Base-by-base conservation (phyloP, 768 basidiomycete genomes). In the Tylopilus balloui region DNA sequence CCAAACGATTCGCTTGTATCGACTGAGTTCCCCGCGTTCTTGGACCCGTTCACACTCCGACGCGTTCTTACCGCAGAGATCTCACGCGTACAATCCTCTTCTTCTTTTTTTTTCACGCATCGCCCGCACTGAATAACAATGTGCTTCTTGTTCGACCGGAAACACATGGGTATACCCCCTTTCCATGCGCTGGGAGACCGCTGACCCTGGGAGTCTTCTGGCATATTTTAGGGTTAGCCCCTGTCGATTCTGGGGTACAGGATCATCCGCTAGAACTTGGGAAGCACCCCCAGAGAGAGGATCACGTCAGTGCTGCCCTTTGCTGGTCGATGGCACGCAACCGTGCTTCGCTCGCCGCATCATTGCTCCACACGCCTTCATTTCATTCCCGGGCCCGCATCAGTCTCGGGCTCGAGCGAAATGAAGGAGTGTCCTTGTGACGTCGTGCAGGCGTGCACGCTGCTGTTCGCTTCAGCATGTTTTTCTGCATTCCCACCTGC, bases 271-370 rank as follows among this genome's bases (percentile, higher is more conserved):
- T 35, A n/a, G 34, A 35, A 36, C 13, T 17, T 10, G 35, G 5
- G 29, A 31, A 31, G 29, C 29, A 4, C 11, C 29, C 3, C 13
- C 29, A 28, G 29, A 20, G 17, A 35, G 9, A 25, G 24, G 32
- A 42, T 48, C 48, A 42, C 41, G 34, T 36, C 41, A 42, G 17
- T 21, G 15, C 21, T 24, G 11, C 27, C 21, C 25, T n/a, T 19
- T 14, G 17, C 27, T 20, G 11, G 6, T 24, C 1, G 4, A n/a
- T 11, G 38, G 46, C 46, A 24, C 27, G 8, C 21, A 2, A 49
- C 43, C 42, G n/a, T n/a, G 42, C 42, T 43, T 42, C 48, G 43
- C 42, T n/a, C 13, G 34, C 48, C 13, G 34, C 48, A 28, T 42
- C 48, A 49, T 21, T 25, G 15, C 41, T 43, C 48, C 48, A 29